Conservation (phyloP, 352 stramenopile genomes). For the Globisporangium lucens region DNA sequence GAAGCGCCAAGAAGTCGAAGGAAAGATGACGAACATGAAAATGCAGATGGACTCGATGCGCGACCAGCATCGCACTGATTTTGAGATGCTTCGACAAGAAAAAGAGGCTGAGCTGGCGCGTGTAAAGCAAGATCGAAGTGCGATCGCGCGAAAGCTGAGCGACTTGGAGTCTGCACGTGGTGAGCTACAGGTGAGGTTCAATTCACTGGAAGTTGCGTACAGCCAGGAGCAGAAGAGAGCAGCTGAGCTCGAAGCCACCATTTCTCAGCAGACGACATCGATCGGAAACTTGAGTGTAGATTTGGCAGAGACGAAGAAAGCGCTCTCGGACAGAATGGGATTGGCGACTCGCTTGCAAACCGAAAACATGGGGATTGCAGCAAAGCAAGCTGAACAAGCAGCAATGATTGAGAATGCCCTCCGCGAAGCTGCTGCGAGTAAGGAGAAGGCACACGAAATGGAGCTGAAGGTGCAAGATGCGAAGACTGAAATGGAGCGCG, state of each 20-base stretch:
- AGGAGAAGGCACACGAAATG: conserved; percentile 42
- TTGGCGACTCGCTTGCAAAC: conserved; percentile 78
- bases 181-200: conserved; percentile 28
- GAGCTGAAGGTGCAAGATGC: conserved; percentile 53
- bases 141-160: conserved; percentile 19
- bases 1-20: conserved; percentile 45
- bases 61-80: conserved; percentile 54
- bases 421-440: conserved; percentile 45
- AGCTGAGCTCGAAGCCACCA: conserved; percentile 39
- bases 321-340: conserved; percentile 78
- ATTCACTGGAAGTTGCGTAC: conserved; percentile 33
- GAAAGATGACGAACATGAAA: conserved; percentile 43
- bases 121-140: conserved; percentile 35
- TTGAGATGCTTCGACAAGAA: conserved; percentile 58
- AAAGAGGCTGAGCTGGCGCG: conserved; percentile 58
- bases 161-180: conserved; percentile 30
- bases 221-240: conserved; percentile 34
- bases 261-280: conserved; percentile 55
- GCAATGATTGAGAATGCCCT: conserved; percentile 68
- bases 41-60: conserved; percentile 50
- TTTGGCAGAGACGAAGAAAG: conserved; percentile 77
- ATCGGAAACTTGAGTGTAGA: conserved; percentile 70
- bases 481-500: conserved; percentile 44
- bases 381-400: conserved; percentile 75
- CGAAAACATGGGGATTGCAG: conserved; percentile 83